These are phyloP conservation scores for Colletotrichum spinosum DNA, from an alignment of 2,329 filamentous ascomycete species.

Conservation along the genomic window DNA sequence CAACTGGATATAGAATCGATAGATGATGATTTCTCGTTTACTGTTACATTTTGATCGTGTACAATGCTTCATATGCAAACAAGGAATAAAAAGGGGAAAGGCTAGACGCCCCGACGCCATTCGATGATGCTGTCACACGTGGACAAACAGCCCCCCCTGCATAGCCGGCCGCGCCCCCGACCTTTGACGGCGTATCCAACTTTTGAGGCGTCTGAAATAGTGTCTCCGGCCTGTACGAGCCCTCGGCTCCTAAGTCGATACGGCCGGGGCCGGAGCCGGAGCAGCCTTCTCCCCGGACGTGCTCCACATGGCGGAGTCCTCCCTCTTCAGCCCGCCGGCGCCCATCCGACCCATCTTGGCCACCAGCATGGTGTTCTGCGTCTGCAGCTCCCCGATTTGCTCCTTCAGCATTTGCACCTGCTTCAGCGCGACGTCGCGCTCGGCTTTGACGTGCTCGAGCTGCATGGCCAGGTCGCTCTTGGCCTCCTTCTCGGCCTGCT, in stretches of 20 bases:
- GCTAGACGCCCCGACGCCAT: constrained; percentile 30
- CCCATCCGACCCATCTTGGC: constrained; percentile 57
- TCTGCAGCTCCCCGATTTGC: constrained; percentile 68
- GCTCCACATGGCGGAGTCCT: constrained; percentile 51
- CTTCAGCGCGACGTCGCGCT: constrained; percentile 63
- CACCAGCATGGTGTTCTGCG: constrained; percentile 69
- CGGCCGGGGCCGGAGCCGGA: constrained; percentile 45
- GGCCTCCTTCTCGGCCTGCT: constrained; percentile 66
- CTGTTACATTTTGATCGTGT: constrained; percentile 3
- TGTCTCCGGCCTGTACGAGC: too few species aligned
- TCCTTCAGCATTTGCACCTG: constrained; percentile 66
- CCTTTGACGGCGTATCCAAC: too few species aligned
- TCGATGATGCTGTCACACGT: neutral
- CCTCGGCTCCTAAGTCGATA: constrained; percentile 36
- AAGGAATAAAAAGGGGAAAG: neutral
- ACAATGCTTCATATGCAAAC: constrained; percentile 5
- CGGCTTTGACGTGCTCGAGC: constrained; percentile 62
- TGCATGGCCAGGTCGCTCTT: constrained; percentile 61
- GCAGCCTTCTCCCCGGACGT: constrained; percentile 18
- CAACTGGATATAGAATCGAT: neutral
- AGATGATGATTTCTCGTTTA: neutral
- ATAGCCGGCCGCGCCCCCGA: too few species aligned
- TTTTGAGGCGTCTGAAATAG: too few species aligned
- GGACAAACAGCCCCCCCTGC: too few species aligned
- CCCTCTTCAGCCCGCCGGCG: constrained; percentile 37